These are phyloP conservation scores for Chrysoporthe deuterocubensis DNA, from an alignment of 2,329 filamentous ascomycete species.

Conservation along the genomic window DNA sequence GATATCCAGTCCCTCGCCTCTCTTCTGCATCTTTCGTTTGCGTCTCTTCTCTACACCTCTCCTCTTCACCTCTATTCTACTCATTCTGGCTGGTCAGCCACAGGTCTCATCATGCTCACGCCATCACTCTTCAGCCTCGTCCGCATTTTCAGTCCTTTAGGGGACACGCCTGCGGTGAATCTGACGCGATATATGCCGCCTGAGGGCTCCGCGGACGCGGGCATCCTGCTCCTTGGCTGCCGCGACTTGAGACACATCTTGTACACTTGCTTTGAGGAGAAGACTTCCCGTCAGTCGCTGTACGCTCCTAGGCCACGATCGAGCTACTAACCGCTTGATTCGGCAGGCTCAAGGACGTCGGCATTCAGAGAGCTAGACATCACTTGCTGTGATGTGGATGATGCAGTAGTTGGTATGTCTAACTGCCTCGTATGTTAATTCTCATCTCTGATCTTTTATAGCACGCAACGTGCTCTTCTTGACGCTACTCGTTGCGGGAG, in stretches of 20 bases:
- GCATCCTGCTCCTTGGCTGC: conserved; percentile 58
- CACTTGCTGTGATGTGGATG: conserved; percentile 59
- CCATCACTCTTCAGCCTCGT: conserved; percentile 40
- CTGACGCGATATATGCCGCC: conserved; percentile 53
- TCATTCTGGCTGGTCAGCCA: neutral
- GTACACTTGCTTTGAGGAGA: conserved; percentile 53
- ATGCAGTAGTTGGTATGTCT: conserved; percentile 52
- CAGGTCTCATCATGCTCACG: conserved; percentile 40
- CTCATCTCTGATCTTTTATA: conserved; percentile 33
- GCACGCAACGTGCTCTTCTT: conserved; percentile 61
- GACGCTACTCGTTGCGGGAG: conserved; percentile 52
- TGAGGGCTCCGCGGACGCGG: conserved; percentile 42
- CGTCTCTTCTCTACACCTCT: neutral
- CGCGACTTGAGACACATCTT: conserved; percentile 62
- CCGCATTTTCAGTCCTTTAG: conserved; percentile 49
- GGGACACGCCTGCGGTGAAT: conserved; percentile 58
- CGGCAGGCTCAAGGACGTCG: conserved; percentile 23
- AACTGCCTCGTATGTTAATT: neutral
- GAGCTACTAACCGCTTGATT: neutral
- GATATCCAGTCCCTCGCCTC: too few relatives aligned
- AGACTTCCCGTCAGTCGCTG: conserved; percentile 40
- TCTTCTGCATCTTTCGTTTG: neutral
- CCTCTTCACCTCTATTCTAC: neutral
- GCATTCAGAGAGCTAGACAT: conserved; percentile 52
- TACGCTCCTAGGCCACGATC: neutral